These are phyloP conservation scores for Malus orientalis DNA, from an alignment of 306 rosid species.

Conservation along the genomic window DNA sequence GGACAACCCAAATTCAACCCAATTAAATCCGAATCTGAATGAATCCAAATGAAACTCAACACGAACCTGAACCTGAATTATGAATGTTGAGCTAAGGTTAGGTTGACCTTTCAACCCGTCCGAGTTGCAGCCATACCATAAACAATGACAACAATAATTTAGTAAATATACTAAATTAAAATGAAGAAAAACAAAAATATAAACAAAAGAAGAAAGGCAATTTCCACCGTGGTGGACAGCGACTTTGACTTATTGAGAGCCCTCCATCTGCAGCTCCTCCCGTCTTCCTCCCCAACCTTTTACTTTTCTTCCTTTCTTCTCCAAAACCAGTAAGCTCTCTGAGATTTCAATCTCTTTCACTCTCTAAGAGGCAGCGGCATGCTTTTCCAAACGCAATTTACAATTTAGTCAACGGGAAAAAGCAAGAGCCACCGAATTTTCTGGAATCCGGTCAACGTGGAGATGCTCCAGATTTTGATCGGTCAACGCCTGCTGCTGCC, in stretches of 20 bases:
- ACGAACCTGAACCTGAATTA: no score
- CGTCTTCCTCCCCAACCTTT: not conserved
- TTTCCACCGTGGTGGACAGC: conserved; percentile 11
- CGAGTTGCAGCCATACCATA: no score
- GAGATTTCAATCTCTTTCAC: not conserved
- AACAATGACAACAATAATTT: no score
- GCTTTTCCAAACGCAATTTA: not conserved
- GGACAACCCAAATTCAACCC: accelerated
- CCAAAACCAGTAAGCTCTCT: not conserved
- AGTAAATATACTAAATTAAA: no score
- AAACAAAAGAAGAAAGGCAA: not conserved
- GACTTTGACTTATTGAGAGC: not conserved
- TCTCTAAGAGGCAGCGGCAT: not conserved
- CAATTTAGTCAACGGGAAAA: not conserved
- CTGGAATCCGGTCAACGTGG: not conserved
- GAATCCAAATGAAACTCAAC: no score
- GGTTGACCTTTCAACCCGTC: no score
- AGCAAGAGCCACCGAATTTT: not conserved
- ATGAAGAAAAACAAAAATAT: not conserved
- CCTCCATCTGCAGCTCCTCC: not conserved
- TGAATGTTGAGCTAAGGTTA: no score
- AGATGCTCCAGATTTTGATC: not conserved
- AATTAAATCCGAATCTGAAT: no score
- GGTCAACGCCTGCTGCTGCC: not conserved
- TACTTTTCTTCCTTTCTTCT: not conserved